Base-by-base conservation (phyloP, 164 flowering plant genomes). In the Stephania yunnanensis region DNA sequence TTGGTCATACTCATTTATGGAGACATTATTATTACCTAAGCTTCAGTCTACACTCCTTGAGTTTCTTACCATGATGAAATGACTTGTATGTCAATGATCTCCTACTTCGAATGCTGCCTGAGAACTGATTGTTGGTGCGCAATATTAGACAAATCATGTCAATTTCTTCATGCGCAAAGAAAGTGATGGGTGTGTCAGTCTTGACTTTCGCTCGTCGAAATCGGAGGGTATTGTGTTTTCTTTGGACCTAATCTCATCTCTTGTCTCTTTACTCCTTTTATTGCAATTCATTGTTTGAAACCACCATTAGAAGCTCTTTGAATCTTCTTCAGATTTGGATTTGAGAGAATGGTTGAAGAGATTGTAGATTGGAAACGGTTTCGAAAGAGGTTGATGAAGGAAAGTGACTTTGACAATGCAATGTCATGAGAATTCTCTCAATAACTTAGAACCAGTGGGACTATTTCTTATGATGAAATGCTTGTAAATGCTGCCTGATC, bases 91-190 rank as follows among this genome's bases (percentile, higher is more conserved):
- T n/a, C n/a, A n/a, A n/a, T n/a, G n/a, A n/a, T n/a, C n/a, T n/a
- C n/a, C n/a, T n/a, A n/a, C n/a, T n/a, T n/a, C n/a, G 97, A 58
- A 94, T 90, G 77, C n/a, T 82, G 70, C 99, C 99, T 13, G 90
- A 78, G 77, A 96, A 80, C 42, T 72, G 78, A 80, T 96, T 96
- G 65, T 84, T n/a, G n/a, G n/a, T n/a, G n/a, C n/a, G n/a, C n/a
- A n/a, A n/a, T n/a, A n/a, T n/a, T 86, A 17, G 99, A 96, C 65
- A 96, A 88, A 83, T 92, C 97, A 65, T 94, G n/a, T n/a, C n/a
- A n/a, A n/a, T n/a, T n/a, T n/a, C n/a, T n/a, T n/a, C n/a, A n/a
- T n/a, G n/a, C n/a, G 93, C 44, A 84, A 84, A 6, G 97, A 65
- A 44, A 96, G 91, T 4, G 90, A 73, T 25, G 98, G 97, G 71